Evolutionary conservation across 768 basidiomycete genomes (phyloP).

Genomic region (Trametes cubensis): DNA sequence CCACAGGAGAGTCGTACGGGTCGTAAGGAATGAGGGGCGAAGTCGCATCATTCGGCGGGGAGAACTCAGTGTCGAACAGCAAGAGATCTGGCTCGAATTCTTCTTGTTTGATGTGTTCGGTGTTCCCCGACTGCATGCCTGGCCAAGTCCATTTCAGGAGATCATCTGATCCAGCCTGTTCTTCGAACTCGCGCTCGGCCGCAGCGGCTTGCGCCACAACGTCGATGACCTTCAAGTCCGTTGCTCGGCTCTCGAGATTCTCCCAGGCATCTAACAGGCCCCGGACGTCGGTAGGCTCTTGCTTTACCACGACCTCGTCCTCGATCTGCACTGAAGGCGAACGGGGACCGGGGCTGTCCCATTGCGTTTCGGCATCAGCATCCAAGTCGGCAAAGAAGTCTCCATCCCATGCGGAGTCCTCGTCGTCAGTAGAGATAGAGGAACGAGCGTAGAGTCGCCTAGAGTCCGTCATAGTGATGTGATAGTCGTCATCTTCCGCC

Average conservation of each 20-base stretch:
- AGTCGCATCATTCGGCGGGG: conserved; percentile 16
- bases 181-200: conserved; percentile 29
- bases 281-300: conserved; percentile 63
- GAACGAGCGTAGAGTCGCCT: conserved; percentile 36
- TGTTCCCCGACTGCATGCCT: conserved; percentile 33
- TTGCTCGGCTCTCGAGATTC: conserved; percentile 51
- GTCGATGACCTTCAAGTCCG: conserved; percentile 42
- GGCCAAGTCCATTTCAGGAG: conserved; percentile 32
- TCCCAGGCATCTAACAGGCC: conserved; percentile 75
- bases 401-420: conserved; percentile 40
- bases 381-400: conserved; percentile 49
- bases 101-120: conserved; percentile 34
- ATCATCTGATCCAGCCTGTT: conserved; percentile 16
- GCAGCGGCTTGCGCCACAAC: conserved; percentile 44
- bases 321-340: conserved; percentile 58
- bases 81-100: conserved; percentile 30
- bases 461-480: conserved; percentile 40
- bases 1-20: conserved; percentile 19
- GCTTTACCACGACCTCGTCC: conserved; percentile 49
- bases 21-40: conserved; percentile 11
- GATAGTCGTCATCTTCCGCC: conserved; percentile 55
- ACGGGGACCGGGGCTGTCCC: conserved; percentile 63
- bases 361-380: conserved; percentile 59
- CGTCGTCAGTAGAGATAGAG: conserved; percentile 27
- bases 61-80: conserved; percentile 21